Evolutionary conservation across 129 eudicot genomes (phyloP).

Genomic region (Centaurea solstitialis): DNA sequence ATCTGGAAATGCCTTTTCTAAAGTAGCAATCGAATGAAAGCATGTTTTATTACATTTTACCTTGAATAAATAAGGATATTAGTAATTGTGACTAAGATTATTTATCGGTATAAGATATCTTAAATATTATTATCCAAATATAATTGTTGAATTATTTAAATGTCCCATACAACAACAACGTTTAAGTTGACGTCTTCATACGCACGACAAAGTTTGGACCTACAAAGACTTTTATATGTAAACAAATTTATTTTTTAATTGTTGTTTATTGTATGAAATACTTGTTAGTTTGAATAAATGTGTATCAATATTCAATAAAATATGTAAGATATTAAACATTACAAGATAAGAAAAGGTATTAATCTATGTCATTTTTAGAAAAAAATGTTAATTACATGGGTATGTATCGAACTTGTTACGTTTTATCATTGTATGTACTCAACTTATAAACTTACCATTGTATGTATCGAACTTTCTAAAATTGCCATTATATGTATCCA

Average conservation of each 20-base stretch:
- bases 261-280: neutral
- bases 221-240: neutral
- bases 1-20: no score
- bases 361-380: neutral
- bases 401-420: no score
- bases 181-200: neutral
- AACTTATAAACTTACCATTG: no score
- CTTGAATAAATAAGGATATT: no score
- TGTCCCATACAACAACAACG: neutral
- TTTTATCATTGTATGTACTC: no score
- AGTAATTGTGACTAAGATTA: neutral
- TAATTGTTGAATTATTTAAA: neutral
- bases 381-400: no score
- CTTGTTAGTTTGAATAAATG: neutral
- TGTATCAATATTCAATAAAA: neutral
- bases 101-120: neutral
- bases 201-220: neutral
- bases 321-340: neutral
- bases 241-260: neutral
- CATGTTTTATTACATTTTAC: no score
- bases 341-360: neutral
- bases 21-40: no score
- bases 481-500: no score
- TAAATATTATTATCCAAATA: neutral
- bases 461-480: no score